Evolutionary conservation across 257 asterid genomes (phyloP), one percentile per base, ranked within the genome.

Genomic region (Lantana camara): DNA sequence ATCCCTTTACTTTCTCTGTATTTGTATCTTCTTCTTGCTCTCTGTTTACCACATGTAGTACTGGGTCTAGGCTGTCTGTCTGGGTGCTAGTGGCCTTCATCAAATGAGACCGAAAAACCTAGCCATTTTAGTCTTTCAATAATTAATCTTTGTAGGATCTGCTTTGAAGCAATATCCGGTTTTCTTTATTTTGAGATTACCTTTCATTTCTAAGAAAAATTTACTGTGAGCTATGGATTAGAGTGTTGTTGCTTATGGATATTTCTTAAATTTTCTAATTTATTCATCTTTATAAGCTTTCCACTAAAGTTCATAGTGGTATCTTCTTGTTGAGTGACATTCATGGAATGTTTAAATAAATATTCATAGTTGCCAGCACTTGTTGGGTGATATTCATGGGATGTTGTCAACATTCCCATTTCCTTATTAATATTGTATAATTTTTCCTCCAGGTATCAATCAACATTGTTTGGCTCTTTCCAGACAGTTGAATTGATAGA

Each of bases 401-500:
- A 9, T 60, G 56, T 30, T 50, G 42, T 58, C 48, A 32, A 8
- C 48, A 47, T 3, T 12, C 16, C 41, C 44, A 57, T 40, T 42
- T 24, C 47, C 50, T 37, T 44, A 14, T 37, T 9, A 27, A 63
- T n/a, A 38, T 30, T 19, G 64, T 5, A 7, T 11, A 29, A 53
- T 54, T 42, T 63, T 13, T 38, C 21, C 52, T 68, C 56, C 76
- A 93, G 97, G 98, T 93, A 93, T 69, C 99, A 93, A 53, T 88
- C 99, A 40, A 85, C 99, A 44, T 73, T 93, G 67, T 88, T 87
- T 67, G 99, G 99, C 63, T 90, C 97, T 59, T 93, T 55, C 74
- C 99, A 90, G 82, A 93, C 99, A 0, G 95, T 79, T 58, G 99
- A 93, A 67, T 72, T 93, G 75, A 93, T 90, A 30, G 99, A 93